Evolutionary conservation across 805 yeast genomes (phyloP).

Genomic region (Kodamaea kakaduensis): DNA sequence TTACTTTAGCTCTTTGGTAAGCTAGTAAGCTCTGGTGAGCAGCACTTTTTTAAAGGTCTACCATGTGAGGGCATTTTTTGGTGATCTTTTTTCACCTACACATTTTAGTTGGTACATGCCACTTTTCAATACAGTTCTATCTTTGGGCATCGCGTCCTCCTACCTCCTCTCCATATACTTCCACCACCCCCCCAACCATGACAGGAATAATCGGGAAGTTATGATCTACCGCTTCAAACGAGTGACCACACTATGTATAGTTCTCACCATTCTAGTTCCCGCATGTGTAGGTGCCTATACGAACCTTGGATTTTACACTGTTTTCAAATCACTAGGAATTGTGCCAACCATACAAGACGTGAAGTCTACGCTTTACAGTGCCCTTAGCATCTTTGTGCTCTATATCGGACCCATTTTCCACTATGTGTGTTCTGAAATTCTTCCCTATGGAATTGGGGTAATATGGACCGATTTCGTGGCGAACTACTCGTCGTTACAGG

Average conservation of each 20-base stretch:
- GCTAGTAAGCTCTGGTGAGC: too few relatives aligned
- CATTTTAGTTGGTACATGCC: too few relatives aligned
- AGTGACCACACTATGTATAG: constrained; percentile 28
- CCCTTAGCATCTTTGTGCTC: constrained; percentile 12
- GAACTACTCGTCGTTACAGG: constrained; percentile 29
- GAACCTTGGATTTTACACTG: constrained; percentile 8
- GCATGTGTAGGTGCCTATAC: constrained; percentile 14
- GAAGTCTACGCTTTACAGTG: constrained; percentile 11
- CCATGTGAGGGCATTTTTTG: too few relatives aligned
- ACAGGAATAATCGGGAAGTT: constrained; percentile 43
- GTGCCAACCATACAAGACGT: constrained; percentile 30
- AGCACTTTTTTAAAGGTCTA: too few relatives aligned
- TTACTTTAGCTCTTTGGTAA: too few relatives aligned
- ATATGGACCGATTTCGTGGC: constrained; percentile 16
- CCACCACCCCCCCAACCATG: constrained; percentile 20
- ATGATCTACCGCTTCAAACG: constrained; percentile 39
- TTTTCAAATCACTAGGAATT: constrained; percentile 25
- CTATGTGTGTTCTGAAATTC: constrained; percentile 10
- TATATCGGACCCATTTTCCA: constrained; percentile 20
- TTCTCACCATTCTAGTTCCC: constrained; percentile 30
- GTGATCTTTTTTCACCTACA: too few relatives aligned
- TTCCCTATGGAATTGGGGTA: constrained; percentile 5
- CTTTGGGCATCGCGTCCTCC: constrained; percentile 36
- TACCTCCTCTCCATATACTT: constrained; percentile 46
- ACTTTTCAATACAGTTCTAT: constrained; percentile 15